Evolutionary conservation across 345 rosid species (phyloP).

Genomic region (Microthlaspi erraticum): DNA sequence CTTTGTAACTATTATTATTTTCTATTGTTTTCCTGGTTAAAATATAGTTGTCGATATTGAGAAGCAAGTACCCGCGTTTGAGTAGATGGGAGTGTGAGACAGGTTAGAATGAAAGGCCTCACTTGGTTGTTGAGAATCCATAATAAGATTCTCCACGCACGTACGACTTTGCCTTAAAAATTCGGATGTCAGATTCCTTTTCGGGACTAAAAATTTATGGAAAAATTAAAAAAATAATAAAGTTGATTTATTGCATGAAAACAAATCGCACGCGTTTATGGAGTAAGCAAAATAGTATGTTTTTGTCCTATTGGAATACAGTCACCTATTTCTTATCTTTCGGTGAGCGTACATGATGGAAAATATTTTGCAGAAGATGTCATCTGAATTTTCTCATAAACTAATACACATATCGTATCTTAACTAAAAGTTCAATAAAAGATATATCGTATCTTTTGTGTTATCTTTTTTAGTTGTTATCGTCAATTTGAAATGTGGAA

Average conservation of each 20-base stretch:
- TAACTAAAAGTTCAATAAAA: too few species aligned
- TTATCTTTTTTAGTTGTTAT: too few species aligned
- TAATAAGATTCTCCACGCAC: constrained; percentile 28
- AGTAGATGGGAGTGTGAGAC: constrained; percentile 14
- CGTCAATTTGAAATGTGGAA: too few species aligned
- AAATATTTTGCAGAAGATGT: too few species aligned
- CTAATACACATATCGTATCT: too few species aligned
- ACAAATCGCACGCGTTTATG: constrained; percentile 27
- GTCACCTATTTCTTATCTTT: not conserved
- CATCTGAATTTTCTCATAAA: too few species aligned
- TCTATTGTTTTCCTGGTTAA: not conserved
- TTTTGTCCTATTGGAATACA: not conserved
- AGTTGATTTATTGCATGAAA: constrained; percentile 20
- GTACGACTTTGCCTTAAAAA: constrained; percentile 17
- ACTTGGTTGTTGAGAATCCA: constrained; percentile 30
- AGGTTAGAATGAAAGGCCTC: constrained; percentile 3
- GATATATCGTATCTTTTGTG: too few species aligned
- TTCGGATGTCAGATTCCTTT: constrained; percentile 29
- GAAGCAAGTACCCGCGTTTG: constrained; percentile 33
- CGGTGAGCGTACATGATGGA: too few species aligned
- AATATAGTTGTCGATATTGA: not conserved
- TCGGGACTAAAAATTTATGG: not conserved
- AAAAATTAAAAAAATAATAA: not conserved
- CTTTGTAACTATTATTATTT: too few species aligned
- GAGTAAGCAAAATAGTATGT: constrained; percentile 21